Percentiles rank a stretch among this genome's conserved stretches.
These are phyloP conservation scores for Penicillium fuscoglaucum DNA, from an alignment of 2,329 filamentous ascomycete genomes.

Conservation along the genomic window DNA sequence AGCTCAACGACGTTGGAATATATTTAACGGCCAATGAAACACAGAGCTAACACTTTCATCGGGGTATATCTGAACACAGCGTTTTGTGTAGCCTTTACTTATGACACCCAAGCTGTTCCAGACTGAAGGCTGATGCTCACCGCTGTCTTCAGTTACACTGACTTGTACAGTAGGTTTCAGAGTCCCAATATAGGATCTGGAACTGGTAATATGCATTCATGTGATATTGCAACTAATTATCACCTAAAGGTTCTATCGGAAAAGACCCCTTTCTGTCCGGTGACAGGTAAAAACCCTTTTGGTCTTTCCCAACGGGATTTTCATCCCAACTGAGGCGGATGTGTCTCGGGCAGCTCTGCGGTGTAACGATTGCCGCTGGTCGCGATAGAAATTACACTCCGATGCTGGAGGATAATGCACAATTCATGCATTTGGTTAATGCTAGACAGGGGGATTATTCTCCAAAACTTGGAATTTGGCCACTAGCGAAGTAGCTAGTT, in stretches of 20 bases:
- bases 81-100: slow-evolving; percentile 1
- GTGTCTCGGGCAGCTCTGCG: slow-evolving; percentile 14
- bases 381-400: slow-evolving; percentile 8
- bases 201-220: not conserved
- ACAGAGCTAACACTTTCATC: not conserved
- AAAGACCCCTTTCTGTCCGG: no score
- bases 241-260: not conserved
- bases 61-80: not conserved
- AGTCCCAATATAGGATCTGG: not conserved
- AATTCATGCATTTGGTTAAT: not conserved
- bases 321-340: slow-evolving; percentile 7
- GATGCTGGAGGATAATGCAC: not conserved
- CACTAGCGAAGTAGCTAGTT: not conserved
- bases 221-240: not conserved
- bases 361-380: slow-evolving; percentile 13
- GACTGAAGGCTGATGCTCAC: not conserved
- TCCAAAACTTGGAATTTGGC: not conserved
- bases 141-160: not conserved
- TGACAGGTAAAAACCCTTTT: not conserved
- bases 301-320: slow-evolving; percentile 14
- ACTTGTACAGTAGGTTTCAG: not conserved
- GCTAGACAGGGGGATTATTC: not conserved
- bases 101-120: not conserved
- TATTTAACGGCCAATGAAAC: not conserved
- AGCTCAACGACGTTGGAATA: not conserved